Conservation (phyloP, 1,284 basidiomycete genomes). For the Waitea zeae region DNA sequence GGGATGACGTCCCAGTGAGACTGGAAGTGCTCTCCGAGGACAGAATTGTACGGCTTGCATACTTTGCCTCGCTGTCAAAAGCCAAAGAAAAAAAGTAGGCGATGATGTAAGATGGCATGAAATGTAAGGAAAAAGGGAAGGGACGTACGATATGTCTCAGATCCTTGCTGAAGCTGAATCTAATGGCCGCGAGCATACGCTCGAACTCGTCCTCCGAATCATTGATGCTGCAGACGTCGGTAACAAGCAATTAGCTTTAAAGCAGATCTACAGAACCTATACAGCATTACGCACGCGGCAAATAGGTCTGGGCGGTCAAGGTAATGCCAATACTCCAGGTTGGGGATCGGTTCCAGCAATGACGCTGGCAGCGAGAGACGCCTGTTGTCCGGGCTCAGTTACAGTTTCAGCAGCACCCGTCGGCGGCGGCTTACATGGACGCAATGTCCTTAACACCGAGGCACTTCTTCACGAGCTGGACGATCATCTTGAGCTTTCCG, state of each 20-base stretch:
- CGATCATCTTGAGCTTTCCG: constrained; percentile 81
- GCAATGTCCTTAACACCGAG: constrained; percentile 85
- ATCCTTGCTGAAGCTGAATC: constrained; percentile 88
- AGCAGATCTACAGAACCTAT: constrained; percentile 1
- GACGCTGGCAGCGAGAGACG: constrained; percentile 82
- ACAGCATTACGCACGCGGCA: constrained; percentile 47
- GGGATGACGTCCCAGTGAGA: constrained; percentile 74
- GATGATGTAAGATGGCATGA: background rate
- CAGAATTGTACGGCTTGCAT: constrained; percentile 93
- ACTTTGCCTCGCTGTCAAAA: constrained; percentile 61
- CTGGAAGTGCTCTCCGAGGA: constrained; percentile 84
- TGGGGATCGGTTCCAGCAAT: constrained; percentile 80
- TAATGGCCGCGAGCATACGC: constrained; percentile 80
- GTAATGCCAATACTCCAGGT: constrained; percentile 93
- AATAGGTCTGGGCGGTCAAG: constrained; percentile 88
- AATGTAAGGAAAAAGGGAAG: constrained; percentile 1
- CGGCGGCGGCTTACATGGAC: constrained; percentile 49
- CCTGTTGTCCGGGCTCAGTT: constrained; percentile 21
- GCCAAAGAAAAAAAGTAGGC: background rate
- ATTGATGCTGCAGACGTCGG: constrained; percentile 41
- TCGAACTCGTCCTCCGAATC: constrained; percentile 83
- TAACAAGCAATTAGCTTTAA: constrained; percentile 4
- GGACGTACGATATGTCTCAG: constrained; percentile 77
- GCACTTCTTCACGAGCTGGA: constrained; percentile 75
- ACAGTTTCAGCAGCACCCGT: background rate